These are phyloP conservation scores for Candida chauliodis DNA, from an alignment of 805 yeast genomes.

Conservation along the genomic window DNA sequence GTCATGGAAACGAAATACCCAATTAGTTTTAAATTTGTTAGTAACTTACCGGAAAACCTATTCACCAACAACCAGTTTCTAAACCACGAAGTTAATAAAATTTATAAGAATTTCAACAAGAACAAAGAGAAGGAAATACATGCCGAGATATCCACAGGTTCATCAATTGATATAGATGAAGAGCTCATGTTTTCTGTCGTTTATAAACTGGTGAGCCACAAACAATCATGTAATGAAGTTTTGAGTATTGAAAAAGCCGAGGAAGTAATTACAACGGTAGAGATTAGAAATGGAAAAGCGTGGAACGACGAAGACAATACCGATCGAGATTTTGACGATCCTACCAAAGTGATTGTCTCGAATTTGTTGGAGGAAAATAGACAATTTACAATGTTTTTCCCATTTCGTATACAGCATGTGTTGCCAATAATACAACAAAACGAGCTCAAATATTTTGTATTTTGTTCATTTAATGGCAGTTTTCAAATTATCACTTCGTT, in stretches of 20 bases:
- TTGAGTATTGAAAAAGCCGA: slow-evolving; percentile 9
- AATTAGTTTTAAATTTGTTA: slow-evolving; percentile 31
- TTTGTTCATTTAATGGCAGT: slow-evolving; percentile 59
- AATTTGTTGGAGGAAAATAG: slow-evolving; percentile 24
- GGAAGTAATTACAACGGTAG: slow-evolving; percentile 29
- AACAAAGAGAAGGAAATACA: slow-evolving; percentile 18
- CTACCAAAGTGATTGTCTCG: slow-evolving; percentile 44
- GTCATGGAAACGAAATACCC: slow-evolving; percentile 33
- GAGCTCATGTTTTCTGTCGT: slow-evolving; percentile 35
- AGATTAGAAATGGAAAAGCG: slow-evolving; percentile 39
- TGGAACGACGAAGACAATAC: slow-evolving; percentile 40
- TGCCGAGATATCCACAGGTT: slow-evolving; percentile 23
- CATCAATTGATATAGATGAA: slow-evolving; percentile 34
- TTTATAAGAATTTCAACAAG: slow-evolving; percentile 17
- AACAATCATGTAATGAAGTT: slow-evolving; percentile 6
- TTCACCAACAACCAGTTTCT: slow-evolving; percentile 31
- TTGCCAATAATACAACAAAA: slow-evolving; percentile 32
- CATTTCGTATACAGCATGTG: slow-evolving; percentile 49
- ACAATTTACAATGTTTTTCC: slow-evolving; percentile 37
- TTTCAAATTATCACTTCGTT: slow-evolving; percentile 42
- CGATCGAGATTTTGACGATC: slow-evolving; percentile 44
- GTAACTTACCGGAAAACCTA: slow-evolving; percentile 32
- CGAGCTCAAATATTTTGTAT: slow-evolving; percentile 42
- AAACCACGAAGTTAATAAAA: slow-evolving; percentile 26
- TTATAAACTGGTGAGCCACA: slow-evolving; percentile 30